Base-by-base conservation (phyloP, 2,329 filamentous ascomycete genomes). In the Graphilbum ipis-grandicollis region DNA sequence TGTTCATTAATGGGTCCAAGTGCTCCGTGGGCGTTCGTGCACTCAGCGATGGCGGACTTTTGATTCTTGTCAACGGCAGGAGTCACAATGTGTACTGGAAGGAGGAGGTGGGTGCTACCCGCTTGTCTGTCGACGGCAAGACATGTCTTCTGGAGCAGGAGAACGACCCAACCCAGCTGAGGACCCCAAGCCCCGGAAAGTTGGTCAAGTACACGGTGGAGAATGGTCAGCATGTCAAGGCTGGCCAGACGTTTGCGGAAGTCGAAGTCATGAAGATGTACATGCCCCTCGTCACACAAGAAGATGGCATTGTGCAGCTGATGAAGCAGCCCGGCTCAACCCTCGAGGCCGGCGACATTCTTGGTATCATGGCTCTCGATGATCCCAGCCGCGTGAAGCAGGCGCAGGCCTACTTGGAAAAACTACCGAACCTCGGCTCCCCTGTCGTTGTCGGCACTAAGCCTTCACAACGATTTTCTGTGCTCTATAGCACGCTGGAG, bases 251-350 rank as follows among this genome's bases (percentile, higher is more conserved):
- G 25, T 98, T 85, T 52, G 90, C 90, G 39, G 90, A 98, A 58
- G 88, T 98, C 30, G 90, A 98, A 62, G 90, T 98, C 60, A 98
- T 98, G 90, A 98, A 98, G 71, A 98, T 98, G 90, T 96, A 96
- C 71, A 98, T 98, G 90, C 90, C 90, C 51, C 69, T 98, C 38
- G 71, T 98, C 43, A 82, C 90, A 3, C 79, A 86, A 54, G 90
- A 98, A 57, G 90, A 93, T 50, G 90, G 90, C 65, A 71, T 93
- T 38, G 88, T 98, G 39, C 90, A 94, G 63, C 73, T 98, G 50
- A 93, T 98, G 68, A 98, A 98, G 73, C 90, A 96, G 63, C 90
- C 90, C 44, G 90, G 90, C 56, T 82, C 90, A n/a, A 92, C 85
- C 15, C 79, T 98, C 34, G 86, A 96, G 58, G 90, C 90, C 53